These are phyloP conservation scores for Elymus sibiricus DNA, from an alignment of 176 grass and related monocot genomes.

Conservation along the genomic window DNA sequence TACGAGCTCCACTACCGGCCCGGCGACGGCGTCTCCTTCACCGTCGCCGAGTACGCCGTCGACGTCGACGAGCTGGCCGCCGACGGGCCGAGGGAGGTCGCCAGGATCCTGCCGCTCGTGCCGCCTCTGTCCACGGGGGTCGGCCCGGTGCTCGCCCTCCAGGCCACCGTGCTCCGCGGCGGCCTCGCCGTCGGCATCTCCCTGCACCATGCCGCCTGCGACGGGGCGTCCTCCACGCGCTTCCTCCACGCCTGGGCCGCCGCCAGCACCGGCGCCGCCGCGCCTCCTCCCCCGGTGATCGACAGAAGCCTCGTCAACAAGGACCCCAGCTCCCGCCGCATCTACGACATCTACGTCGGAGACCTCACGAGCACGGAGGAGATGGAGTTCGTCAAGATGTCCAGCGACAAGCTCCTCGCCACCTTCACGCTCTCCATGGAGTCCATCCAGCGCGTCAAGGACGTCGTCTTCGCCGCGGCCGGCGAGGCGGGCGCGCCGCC, in stretches of 20 bases:
- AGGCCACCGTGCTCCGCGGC: conserved; percentile 30
- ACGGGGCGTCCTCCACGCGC: conserved; percentile 28
- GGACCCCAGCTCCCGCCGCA: not conserved
- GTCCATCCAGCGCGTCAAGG: not conserved
- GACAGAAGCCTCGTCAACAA: conserved; percentile 18
- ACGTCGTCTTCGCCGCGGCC: not conserved
- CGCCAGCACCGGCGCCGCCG: not conserved
- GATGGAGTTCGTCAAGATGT: not conserved
- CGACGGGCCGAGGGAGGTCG: conserved; percentile 17
- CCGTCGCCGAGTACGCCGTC: conserved; percentile 38
- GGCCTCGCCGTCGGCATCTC: conserved; percentile 36
- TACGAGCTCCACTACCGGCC: conserved; percentile 42
- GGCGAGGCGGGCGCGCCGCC: not conserved
- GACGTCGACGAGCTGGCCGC: conserved; percentile 1
- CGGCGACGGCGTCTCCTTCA: conserved; percentile 48
- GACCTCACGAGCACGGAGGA: not conserved
- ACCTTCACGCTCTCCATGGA: not conserved
- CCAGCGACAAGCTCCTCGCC: not conserved
- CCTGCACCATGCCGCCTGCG: conserved; percentile 40
- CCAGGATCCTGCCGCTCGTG: conserved; percentile 17
- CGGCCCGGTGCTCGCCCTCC: conserved; percentile 23
- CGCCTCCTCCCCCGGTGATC: not conserved
- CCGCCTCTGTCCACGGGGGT: not conserved
- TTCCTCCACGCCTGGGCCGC: conserved; percentile 49
- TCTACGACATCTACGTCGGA: not conserved